Conservation (phyloP, 177 flowering plant species). For the Vitis hybrid region DNA sequence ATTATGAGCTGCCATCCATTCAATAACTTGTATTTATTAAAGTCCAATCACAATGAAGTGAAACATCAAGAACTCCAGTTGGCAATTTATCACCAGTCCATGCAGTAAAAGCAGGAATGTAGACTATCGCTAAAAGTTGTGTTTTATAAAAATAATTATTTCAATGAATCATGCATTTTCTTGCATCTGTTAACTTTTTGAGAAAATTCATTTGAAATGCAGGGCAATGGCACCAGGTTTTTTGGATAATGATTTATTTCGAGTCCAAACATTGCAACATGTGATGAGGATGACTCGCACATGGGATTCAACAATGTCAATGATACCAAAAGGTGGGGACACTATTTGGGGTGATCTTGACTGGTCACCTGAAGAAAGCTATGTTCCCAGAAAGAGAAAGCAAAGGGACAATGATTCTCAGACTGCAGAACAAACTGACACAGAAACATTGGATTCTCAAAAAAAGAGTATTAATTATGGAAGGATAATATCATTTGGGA, state of each 20-base stretch:
- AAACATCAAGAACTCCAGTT: no score
- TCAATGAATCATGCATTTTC: background rate
- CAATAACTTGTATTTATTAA: no score
- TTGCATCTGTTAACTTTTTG: background rate
- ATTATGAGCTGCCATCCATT: no score
- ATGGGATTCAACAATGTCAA: constrained; percentile 98
- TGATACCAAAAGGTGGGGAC: constrained; percentile 95
- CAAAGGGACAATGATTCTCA: constrained; percentile 39
- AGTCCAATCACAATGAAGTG: no score
- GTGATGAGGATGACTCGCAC: constrained; percentile 93
- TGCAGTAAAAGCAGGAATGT: no score
- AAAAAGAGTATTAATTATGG: constrained; percentile 54
- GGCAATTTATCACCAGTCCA: no score
- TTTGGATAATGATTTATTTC: constrained; percentile 70
- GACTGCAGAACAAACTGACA: constrained; percentile 17
- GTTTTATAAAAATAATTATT: no score
- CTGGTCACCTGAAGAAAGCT: constrained; percentile 92
- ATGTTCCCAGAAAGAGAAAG: constrained; percentile 40
- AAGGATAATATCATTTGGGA: constrained; percentile 92
- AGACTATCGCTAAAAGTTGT: no score
- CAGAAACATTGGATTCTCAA: constrained; percentile 18
- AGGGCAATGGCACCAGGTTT: constrained; percentile 91
- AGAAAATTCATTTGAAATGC: constrained; percentile 23
- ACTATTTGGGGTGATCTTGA: constrained; percentile 93
- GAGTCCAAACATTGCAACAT: constrained; percentile 76